A percentile compares a stretch with the other conserved stretches of the same genome.
These are phyloP conservation scores for Fusarium sp. DNA, from an alignment of 2,329 filamentous ascomycete genomes.

Conservation along the genomic window DNA sequence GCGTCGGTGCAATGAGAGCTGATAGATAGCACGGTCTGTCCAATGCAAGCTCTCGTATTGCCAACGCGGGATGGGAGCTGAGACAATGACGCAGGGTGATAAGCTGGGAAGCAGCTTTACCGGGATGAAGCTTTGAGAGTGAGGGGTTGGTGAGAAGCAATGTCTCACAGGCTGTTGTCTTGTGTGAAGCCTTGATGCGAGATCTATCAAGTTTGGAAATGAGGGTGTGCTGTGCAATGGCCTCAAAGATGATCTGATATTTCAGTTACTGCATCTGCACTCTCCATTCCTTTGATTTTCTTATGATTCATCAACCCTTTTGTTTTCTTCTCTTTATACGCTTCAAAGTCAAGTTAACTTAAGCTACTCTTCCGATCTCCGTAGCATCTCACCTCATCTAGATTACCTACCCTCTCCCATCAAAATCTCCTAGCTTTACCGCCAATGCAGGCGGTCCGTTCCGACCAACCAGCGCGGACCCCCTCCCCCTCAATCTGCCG, in stretches of 20 bases:
- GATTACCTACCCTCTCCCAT: background rate
- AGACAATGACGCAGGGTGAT: background rate
- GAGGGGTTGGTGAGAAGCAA: background rate
- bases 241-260: background rate
- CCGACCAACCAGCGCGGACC: conserved; percentile 10
- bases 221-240: background rate
- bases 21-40: background rate
- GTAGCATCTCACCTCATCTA: background rate
- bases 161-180: conserved; percentile 9
- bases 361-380: background rate
- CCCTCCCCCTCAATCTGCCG: conserved; percentile 4
- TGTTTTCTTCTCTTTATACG: background rate
- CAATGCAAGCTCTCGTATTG: background rate
- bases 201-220: background rate
- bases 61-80: background rate
- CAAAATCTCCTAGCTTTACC: background rate
- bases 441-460: conserved; percentile 29
- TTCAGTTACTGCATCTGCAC: background rate
- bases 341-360: background rate
- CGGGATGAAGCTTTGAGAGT: background rate
- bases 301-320: background rate
- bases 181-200: background rate
- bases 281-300: background rate
- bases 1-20: background rate
- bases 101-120: background rate